Conservation (phyloP, 192 early-diverging fungal species). For the Bifiguratus adelaidae region DNA sequence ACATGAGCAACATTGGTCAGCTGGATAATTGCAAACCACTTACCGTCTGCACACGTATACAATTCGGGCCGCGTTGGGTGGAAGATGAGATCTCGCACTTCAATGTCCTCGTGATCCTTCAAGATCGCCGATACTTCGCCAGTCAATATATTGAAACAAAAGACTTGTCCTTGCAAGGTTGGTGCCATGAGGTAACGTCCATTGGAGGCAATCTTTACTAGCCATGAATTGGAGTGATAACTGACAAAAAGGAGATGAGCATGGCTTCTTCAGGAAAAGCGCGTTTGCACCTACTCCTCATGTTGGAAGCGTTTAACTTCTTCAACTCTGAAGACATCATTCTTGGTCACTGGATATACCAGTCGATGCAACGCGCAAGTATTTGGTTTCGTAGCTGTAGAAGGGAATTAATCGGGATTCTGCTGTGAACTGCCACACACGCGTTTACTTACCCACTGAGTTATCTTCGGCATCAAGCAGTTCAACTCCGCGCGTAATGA, state of each 20-base stretch:
- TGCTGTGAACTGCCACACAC: not conserved
- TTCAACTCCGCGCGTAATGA: constrained; percentile 85
- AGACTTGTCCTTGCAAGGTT: constrained; percentile 80
- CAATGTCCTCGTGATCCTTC: constrained; percentile 81
- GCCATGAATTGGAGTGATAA: constrained; percentile 88
- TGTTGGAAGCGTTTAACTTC: constrained; percentile 69
- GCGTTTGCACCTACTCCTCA: constrained; percentile 55
- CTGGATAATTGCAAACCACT: not conserved
- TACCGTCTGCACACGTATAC: constrained; percentile 82
- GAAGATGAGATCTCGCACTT: constrained; percentile 89
- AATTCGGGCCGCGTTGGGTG: constrained; percentile 71
- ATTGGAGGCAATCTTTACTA: constrained; percentile 81
- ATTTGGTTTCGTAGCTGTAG: constrained; percentile 69
- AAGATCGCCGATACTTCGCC: constrained; percentile 70
- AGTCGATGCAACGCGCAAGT: constrained; percentile 79
- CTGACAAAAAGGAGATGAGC: constrained; percentile 15
- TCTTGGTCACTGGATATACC: constrained; percentile 66
- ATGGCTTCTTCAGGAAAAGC: not conserved
- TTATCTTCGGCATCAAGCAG: constrained; percentile 72
- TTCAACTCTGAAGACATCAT: constrained; percentile 60
- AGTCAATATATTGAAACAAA: constrained; percentile 68
- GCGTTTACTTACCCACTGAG: constrained; percentile 48
- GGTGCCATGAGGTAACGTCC: constrained; percentile 85
- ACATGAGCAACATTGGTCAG: not conserved
- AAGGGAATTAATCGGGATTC: not conserved